phyloP scores from a whole-genome alignment of 768 basidiomycete genomes.

The Collybiopsis luxurians region DNA sequence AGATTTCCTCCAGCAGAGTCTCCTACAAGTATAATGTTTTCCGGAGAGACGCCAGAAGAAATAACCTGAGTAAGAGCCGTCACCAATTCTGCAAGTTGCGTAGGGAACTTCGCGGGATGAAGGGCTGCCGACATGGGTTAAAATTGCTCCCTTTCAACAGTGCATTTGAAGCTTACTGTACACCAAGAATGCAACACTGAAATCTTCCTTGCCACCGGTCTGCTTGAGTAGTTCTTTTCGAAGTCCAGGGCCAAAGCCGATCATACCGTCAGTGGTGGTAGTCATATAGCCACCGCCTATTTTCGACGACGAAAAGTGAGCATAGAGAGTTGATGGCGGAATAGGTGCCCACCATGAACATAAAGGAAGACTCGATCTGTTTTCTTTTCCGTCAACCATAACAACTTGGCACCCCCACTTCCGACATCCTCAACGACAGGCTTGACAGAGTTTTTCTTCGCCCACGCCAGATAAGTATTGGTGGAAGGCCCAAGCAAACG shows the following conservation, averaged over 20 bases:
- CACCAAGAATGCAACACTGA: conserved; percentile 26
- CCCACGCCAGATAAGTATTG: conserved; percentile 16
- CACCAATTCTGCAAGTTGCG: conserved; percentile 25
- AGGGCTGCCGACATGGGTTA: conserved; percentile 15
- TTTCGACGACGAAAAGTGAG: neutral
- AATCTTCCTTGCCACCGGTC: conserved; percentile 12
- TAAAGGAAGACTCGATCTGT: conserved; percentile 30
- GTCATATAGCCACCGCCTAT: conserved; percentile 30
- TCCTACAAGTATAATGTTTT: conserved; percentile 30
- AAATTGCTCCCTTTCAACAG: neutral
- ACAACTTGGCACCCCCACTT: conserved; percentile 19
- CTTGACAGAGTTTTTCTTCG: conserved; percentile 16
- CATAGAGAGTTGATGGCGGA: neutral
- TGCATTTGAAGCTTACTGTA: conserved; percentile 28
- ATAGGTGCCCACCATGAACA: conserved; percentile 15
- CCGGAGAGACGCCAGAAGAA: conserved; percentile 25
- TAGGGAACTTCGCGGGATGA: conserved; percentile 25
- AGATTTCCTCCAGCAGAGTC: conserved; percentile 36
- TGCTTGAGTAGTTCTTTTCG: conserved; percentile 19
- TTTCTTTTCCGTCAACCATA: conserved; percentile 31
- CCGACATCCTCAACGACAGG: conserved; percentile 22
- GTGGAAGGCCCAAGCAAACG: neutral
- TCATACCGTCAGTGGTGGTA: conserved; percentile 16
- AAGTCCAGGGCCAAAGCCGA: conserved; percentile 28
- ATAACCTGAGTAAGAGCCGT: conserved; percentile 26